Evolutionary conservation across 2,329 filamentous ascomycete species (phyloP), one percentile per base, ranked within the genome.

Genomic region (Ophiostoma australiae): DNA sequence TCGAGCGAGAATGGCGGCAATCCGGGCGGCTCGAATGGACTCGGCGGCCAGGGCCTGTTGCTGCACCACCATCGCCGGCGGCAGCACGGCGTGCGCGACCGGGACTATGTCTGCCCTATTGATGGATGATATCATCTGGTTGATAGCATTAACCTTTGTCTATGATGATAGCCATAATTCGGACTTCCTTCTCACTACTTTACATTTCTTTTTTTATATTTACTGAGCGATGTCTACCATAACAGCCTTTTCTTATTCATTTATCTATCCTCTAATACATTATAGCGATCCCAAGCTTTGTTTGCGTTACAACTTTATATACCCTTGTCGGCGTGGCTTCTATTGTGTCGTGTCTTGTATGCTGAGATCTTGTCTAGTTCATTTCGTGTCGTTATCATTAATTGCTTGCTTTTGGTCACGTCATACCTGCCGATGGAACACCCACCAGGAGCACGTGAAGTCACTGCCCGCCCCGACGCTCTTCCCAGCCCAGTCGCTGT

Each of bases 401-500:
- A 27, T 39, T 11, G 10, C 17, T 17, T 20, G 4, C 65, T 20
- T 4, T 58, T 23, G 17, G 17, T 15, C 27, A 63, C 27, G 13
- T 63, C 31, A n/a, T n/a, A n/a, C n/a, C 37, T 17, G 15, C 15
- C 74, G 71, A 20, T 65, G 55, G 33, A 74, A 74, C 20, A 72
- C 67, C 74, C 74, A 74, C 74, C 74, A 74, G 15, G 33, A 48
- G 61, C 74, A 74, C 27, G 65, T 39, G 61, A 74, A 74, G 7
- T 67, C 35, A n/a, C 67, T 37, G 55, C 33, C 66, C 27, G n/a
- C 67, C n/a, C 31, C 67, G 20, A 37, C 37, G 3, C 68, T 84
- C 35, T 83, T 82, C 39, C 82, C 82, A 2, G 84, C 85, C 91
- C 91, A 94, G 78, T 94, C 91, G 77, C 63, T 70, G 71, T 94